Evolutionary conservation across 306 rosid species (phyloP).

Genomic region (Geum urbanum): DNA sequence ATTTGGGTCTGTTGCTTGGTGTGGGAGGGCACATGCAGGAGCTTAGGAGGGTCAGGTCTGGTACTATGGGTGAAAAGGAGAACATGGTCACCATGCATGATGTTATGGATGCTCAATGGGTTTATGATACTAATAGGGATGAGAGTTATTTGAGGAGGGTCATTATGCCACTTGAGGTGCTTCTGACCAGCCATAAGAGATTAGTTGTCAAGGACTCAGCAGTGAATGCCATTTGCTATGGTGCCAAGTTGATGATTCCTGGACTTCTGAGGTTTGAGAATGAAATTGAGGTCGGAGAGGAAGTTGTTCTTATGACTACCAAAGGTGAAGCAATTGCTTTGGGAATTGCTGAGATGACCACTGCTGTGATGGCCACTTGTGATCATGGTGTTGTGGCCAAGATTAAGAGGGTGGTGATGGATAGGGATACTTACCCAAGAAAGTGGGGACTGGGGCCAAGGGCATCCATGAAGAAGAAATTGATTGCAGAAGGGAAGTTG

Average conservation of each 20-base stretch:
- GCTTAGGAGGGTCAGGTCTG: constrained; percentile 77
- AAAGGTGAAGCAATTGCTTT: constrained; percentile 80
- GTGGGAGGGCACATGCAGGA: constrained; percentile 90
- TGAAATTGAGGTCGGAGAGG: constrained; percentile 77
- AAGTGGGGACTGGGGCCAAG: constrained; percentile 86
- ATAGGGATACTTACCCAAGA: constrained; percentile 78
- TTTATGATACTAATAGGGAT: constrained; percentile 57
- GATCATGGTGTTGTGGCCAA: constrained; percentile 82
- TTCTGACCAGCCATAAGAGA: constrained; percentile 73
- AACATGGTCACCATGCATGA: constrained; percentile 90
- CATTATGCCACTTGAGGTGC: constrained; percentile 70
- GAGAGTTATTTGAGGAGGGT: constrained; percentile 76
- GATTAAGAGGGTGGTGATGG: constrained; percentile 92
- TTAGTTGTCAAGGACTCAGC: constrained; percentile 84
- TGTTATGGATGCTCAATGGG: constrained; percentile 88
- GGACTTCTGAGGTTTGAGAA: constrained; percentile 79
- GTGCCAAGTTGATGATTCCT: constrained; percentile 82
- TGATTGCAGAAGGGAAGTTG: constrained; percentile 60
- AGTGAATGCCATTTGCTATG: constrained; percentile 82
- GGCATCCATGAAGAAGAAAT: constrained; percentile 75
- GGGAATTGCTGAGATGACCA: constrained; percentile 88
- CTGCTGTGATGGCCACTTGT: constrained; percentile 83
- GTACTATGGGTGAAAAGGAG: constrained; percentile 80
- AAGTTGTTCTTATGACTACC: constrained; percentile 76
- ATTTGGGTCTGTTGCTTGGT: constrained; percentile 78